Evolutionary conservation across 164 flowering plant genomes (phyloP), one percentile per base, ranked within the genome.

Genomic region (Kingdonia uniflora): DNA sequence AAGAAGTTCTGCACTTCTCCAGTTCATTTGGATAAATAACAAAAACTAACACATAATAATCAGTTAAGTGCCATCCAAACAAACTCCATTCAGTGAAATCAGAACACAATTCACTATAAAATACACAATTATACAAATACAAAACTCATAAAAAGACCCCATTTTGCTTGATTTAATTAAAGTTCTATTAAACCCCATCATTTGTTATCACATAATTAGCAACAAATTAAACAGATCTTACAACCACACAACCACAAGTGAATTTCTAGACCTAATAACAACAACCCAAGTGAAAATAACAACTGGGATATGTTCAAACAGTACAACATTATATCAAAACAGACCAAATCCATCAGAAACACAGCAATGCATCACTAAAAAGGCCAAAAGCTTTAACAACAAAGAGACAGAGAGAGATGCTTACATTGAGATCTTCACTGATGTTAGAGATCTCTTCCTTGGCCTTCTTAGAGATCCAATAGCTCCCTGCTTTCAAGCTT

Each of bases 401-500:
- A 20, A n/a, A 55, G 19, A 33, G 25, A 40, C 2, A 39, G 26
- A 49, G 22, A 7, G 2, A 4, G 8, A 8, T 6, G 65, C 82
- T 64, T 52, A 87, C 95, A 67, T 77, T 57, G 77, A 87, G 64
- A 42, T 87, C 92, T 43, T 79, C 80, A 59, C 80, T 52, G 63
- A 87, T 79, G 79, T 75, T 77, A 20, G 82, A 64, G 61, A 84
- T 57, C 71, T 87, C 95, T 49, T 78, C 84, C 59, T 84, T 87
- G 29, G 95, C 95, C 63, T 82, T 87, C 72, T 68, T 79, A 1
- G 95, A 72, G 67, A 87, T 71, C 95, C 87, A 86, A 29, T 66
- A 70, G 71, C 81, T 69, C 42, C 87, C 82, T n/a, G 76, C 82
- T 68, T 79, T 81, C 24, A 82, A 59, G 73, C 88, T 82, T 15